phyloP scores from a whole-genome alignment of 148 eudicot genomes.

The Heliamphora exappendiculata region DNA sequence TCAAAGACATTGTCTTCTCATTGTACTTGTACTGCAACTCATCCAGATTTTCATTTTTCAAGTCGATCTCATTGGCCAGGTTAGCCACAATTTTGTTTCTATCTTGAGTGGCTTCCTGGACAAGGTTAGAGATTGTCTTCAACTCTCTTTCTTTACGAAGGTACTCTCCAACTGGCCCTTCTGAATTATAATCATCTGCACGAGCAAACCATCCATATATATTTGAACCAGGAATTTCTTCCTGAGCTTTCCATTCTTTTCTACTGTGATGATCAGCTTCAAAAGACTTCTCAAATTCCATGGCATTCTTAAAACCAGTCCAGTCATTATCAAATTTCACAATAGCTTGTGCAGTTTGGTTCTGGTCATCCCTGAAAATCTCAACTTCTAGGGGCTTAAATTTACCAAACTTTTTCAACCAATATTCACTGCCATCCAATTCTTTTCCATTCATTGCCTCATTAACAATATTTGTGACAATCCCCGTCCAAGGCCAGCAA shows the following conservation, averaged over 20 bases:
- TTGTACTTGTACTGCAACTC: conserved; percentile 49
- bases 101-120: conserved; percentile 34
- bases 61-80: conserved; percentile 51
- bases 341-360: conserved; percentile 36
- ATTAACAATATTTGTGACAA: conserved; percentile 50
- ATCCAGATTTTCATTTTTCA: conserved; percentile 36
- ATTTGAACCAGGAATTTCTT: conserved; percentile 23
- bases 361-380: conserved; percentile 30
- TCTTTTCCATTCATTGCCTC: conserved; percentile 21
- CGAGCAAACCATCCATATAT: conserved; percentile 83
- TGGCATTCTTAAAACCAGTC: conserved; percentile 57
- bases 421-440: conserved; percentile 26
- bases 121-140: conserved; percentile 47
- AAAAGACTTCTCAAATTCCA: conserved; percentile 68
- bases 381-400: conserved; percentile 51
- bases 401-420: conserved; percentile 39
- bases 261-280: conserved; percentile 50
- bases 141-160: conserved; percentile 46
- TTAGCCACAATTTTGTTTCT: conserved; percentile 28
- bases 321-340: conserved; percentile 57
- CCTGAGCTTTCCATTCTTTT: conserved; percentile 45
- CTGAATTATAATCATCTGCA: conserved; percentile 49
- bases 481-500: conserved; percentile 75
- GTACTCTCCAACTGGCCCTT: conserved; percentile 51
- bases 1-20: conserved; percentile 43